Conservation (phyloP, 441 rosid genomes). For the Geranium incanum region DNA sequence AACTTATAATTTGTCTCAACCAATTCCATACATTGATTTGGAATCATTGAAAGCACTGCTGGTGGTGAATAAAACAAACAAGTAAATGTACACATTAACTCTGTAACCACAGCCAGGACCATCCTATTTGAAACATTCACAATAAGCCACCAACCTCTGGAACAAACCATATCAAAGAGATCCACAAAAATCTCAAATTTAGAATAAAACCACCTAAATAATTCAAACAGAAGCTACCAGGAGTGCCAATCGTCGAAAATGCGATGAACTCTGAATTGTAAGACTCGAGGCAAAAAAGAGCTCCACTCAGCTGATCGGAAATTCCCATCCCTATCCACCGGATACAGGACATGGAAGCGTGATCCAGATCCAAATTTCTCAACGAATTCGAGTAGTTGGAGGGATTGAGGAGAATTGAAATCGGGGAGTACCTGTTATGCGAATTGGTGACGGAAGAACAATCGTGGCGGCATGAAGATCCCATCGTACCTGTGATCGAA, state of each 20-base stretch:
- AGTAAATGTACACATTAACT: not conserved
- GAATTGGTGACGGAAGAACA: not conserved
- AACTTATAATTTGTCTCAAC: not conserved
- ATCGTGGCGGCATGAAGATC: conserved; percentile 4
- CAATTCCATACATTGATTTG: not conserved
- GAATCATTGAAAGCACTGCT: not conserved
- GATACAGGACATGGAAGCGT: not conserved
- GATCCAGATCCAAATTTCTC: not conserved
- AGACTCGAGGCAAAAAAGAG: not conserved
- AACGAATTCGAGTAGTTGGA: not conserved
- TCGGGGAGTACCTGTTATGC: not conserved
- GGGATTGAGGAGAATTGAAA: not conserved
- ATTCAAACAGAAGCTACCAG: not conserved
- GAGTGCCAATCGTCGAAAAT: not conserved
- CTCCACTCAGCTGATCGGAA: not conserved
- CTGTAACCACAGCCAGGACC: not conserved
- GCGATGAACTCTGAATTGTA: not conserved
- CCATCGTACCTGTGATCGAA: not conserved
- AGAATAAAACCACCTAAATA: not conserved
- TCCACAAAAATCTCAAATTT: not conserved
- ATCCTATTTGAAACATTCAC: not conserved
- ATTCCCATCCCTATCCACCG: not conserved
- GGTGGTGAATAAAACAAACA: not conserved
- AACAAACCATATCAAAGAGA: too few species aligned
- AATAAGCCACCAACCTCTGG: not conserved